phyloP scores from a whole-genome alignment of 73 alveolate species.

The Stentor roeselii region DNA sequence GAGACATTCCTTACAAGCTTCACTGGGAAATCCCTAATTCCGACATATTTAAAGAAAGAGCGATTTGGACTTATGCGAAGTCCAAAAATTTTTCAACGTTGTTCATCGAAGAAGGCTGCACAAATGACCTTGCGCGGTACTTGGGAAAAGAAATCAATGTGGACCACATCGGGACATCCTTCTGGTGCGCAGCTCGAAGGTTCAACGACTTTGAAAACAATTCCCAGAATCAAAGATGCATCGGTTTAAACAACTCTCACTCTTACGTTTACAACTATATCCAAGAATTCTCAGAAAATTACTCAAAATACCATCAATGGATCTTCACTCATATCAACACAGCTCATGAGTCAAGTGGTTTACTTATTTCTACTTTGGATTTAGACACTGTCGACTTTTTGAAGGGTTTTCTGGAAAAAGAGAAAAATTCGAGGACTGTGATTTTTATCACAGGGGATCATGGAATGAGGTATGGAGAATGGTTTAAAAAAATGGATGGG shows the following conservation, averaged over 20 bases:
- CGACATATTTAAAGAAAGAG: not conserved
- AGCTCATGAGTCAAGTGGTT: constrained; percentile 27
- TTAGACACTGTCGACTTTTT: constrained; percentile 8
- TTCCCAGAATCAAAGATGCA: not conserved
- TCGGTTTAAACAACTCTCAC: constrained; percentile 1
- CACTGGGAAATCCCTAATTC: not conserved
- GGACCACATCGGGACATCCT: constrained; percentile 20
- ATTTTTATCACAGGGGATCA: constrained; percentile 25
- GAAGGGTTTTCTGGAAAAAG: not conserved
- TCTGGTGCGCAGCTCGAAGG: constrained; percentile 19
- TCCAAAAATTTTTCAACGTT: not conserved
- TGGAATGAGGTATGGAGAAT: constrained; percentile 34
- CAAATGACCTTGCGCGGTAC: constrained; percentile 20
- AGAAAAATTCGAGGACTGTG: not conserved
- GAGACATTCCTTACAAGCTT: constrained; percentile 23
- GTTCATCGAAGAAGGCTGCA: constrained; percentile 25
- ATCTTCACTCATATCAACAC: constrained; percentile 24
- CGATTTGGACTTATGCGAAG: not conserved
- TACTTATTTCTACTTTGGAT: constrained; percentile 9
- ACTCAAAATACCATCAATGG: not conserved
- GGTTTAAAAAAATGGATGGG: constrained; percentile 12
- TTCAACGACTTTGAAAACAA: constrained; percentile 17
- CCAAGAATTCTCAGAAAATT: constrained; percentile 5
- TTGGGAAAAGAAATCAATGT: not conserved
- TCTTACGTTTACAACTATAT: constrained; percentile 14